phyloP scores from a whole-genome alignment of 768 basidiomycete genomes.

The Lentinus tigrinus region DNA sequence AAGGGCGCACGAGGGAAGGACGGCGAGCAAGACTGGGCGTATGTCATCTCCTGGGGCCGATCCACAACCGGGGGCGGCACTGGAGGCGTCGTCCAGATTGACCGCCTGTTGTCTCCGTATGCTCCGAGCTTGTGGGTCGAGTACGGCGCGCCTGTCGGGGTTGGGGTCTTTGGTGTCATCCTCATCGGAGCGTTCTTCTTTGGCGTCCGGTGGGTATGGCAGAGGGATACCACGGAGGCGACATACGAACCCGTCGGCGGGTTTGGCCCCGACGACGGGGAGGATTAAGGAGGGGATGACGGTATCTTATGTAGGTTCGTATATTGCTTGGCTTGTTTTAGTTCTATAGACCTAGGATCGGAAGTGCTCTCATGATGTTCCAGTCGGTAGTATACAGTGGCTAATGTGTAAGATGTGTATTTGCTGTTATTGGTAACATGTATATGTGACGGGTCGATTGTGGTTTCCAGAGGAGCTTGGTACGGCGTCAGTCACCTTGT shows the following conservation, averaged over 20 bases:
- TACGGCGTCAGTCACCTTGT: neutral
- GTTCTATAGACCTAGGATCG: slow-evolving; percentile 4
- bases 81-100: slow-evolving; percentile 89
- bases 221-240: slow-evolving; percentile 72
- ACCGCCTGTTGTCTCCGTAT: slow-evolving; percentile 82
- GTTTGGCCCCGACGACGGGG: slow-evolving; percentile 58
- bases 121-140: slow-evolving; percentile 81
- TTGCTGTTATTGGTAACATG: neutral
- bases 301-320: neutral
- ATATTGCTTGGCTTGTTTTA: neutral
- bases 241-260: slow-evolving; percentile 91
- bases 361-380: neutral
- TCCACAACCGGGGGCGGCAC: slow-evolving; percentile 69
- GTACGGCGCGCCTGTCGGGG: slow-evolving; percentile 68
- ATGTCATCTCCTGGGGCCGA: slow-evolving; percentile 71
- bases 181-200: slow-evolving; percentile 71
- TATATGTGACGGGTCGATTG: neutral
- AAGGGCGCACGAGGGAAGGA: slow-evolving; percentile 71
- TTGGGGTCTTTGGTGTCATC: slow-evolving; percentile 56
- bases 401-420: slow-evolving; percentile 13
- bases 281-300: slow-evolving; percentile 8
- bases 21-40: slow-evolving; percentile 61
- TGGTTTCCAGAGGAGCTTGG: too few relatives aligned
- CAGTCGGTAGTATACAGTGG: slow-evolving; percentile 6
- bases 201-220: slow-evolving; percentile 71